Conservation (phyloP, 192 early-diverging fungal genomes). For the Gonapodya sp. region DNA sequence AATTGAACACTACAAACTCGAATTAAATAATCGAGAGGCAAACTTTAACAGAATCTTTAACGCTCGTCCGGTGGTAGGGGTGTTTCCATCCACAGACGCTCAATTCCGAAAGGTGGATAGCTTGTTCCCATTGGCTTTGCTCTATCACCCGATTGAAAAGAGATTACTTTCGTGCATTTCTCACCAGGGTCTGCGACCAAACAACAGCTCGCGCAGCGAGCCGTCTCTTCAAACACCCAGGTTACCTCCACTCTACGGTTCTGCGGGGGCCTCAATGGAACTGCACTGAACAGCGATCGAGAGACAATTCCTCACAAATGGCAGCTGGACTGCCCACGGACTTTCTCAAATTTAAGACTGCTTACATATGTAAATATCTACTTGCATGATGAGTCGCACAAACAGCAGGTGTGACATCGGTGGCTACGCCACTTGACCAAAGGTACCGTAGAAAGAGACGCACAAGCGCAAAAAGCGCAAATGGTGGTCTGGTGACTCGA, state of each 20-base stretch:
- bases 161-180: background rate
- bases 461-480: no score
- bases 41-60: conserved; percentile 59
- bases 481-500: no score
- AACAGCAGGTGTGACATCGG: no score
- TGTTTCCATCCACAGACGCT: conserved; percentile 18
- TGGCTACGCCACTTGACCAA: no score
- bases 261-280: background rate
- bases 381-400: no score
- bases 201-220: background rate
- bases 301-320: no score
- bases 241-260: background rate
- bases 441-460: no score
- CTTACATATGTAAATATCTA: no score
- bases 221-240: background rate
- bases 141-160: background rate
- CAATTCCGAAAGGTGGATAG: background rate
- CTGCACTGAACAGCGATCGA: no score
- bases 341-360: no score
- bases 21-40: conserved; percentile 45
- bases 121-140: background rate
- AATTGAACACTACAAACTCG: conserved; percentile 39
- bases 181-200: background rate
- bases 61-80: conserved; percentile 38
- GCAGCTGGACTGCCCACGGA: no score